Conservation (phyloP, 2,329 filamentous ascomycete species). For the Penicillium oxalicum region DNA sequence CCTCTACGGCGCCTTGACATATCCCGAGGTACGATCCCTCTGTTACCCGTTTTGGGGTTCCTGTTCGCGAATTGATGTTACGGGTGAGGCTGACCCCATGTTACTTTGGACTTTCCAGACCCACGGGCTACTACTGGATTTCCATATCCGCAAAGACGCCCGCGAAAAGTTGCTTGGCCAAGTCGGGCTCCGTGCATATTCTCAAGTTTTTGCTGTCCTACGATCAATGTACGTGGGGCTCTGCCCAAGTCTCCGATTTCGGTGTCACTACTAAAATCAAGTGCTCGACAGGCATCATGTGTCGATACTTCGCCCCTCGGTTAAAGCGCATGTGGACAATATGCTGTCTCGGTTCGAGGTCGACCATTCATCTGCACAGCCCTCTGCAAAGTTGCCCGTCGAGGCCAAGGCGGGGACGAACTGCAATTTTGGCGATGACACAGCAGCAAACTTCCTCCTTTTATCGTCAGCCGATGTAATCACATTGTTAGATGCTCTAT, state of each 20-base stretch:
- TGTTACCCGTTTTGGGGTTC: not conserved
- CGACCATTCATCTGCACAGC: constrained; percentile 2
- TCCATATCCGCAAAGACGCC: constrained; percentile 86
- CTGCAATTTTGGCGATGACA: constrained; percentile 45
- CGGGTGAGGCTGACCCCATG: constrained; percentile 25
- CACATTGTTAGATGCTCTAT: constrained; percentile 75
- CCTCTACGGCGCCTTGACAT: constrained; percentile 73
- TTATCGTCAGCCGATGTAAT: constrained; percentile 72
- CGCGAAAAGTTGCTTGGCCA: constrained; percentile 68
- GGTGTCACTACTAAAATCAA: constrained; percentile 1
- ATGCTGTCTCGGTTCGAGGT: constrained; percentile 32
- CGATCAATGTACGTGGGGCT: constrained; percentile 56
- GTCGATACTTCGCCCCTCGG: constrained; percentile 29
- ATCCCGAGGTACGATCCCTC: constrained; percentile 64
- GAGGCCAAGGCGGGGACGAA: constrained; percentile 20
- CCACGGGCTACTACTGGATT: constrained; percentile 67
- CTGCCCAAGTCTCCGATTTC: constrained; percentile 29
- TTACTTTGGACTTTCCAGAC: constrained; percentile 38
- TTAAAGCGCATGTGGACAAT: constrained; percentile 33
- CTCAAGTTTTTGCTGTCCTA: constrained; percentile 69
- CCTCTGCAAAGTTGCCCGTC: not conserved
- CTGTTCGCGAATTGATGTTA: not conserved
- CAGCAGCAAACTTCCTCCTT: constrained; percentile 60
- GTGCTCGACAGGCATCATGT: constrained; percentile 28
- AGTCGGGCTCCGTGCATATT: constrained; percentile 72